Evolutionary conservation across 129 eudicot genomes (phyloP).

Genomic region (Centrapalus pauciflorus): DNA sequence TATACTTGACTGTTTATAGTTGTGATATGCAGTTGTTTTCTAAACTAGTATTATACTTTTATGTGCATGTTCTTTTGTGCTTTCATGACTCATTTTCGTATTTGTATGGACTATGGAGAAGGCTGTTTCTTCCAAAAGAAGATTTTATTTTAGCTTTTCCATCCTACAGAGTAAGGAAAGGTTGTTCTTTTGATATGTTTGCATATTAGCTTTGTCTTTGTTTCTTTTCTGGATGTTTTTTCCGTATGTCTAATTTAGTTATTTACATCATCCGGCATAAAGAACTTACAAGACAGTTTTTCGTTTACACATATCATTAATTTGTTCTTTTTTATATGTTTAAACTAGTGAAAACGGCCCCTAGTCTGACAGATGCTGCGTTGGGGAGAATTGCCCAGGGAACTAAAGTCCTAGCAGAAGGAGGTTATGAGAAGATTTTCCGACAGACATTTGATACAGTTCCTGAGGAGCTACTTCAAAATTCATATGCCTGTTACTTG

Average conservation of each 20-base stretch:
- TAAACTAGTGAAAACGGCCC: slow-evolving; percentile 80
- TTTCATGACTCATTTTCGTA: neutral
- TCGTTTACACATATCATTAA: neutral
- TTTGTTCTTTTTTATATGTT: neutral
- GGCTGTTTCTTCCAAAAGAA: neutral
- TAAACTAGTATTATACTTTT: neutral
- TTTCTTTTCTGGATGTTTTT: neutral
- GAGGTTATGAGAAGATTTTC: slow-evolving; percentile 87
- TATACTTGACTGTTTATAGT: neutral
- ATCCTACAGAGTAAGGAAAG: neutral
- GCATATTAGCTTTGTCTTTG: neutral
- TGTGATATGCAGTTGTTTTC: neutral
- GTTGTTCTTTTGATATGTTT: neutral
- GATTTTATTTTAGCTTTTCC: neutral
- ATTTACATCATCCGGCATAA: neutral
- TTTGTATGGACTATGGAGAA: neutral
- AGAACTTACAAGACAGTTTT: neutral
- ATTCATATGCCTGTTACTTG: slow-evolving; percentile 82
- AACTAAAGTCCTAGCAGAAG: slow-evolving; percentile 91
- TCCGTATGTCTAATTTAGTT: neutral
- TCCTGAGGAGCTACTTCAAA: slow-evolving; percentile 73
- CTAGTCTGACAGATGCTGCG: slow-evolving; percentile 87
- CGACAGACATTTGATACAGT: slow-evolving; percentile 88
- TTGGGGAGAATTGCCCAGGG: slow-evolving; percentile 95
- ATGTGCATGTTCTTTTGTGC: neutral